Percentiles rank a stretch among this genome's conserved stretches.
Evolutionary conservation across 2,329 filamentous ascomycete genomes (phyloP).

Genomic region (Trichoderma sp.): DNA sequence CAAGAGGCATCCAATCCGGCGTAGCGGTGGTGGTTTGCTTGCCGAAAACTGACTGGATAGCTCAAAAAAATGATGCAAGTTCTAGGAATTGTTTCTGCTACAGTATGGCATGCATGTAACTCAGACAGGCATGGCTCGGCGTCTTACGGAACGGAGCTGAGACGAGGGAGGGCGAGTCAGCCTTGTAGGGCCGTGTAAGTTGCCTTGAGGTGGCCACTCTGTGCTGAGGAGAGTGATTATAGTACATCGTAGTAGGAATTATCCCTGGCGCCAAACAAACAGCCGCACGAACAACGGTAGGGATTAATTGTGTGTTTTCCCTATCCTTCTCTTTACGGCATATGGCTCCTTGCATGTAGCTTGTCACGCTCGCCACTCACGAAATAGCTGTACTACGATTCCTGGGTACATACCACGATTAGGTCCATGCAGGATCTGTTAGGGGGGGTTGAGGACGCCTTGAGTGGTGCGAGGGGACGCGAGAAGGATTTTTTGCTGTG

Average conservation of each 20-base stretch:
- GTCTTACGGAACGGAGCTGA: background rate
- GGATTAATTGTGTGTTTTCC: background rate
- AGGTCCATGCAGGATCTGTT: background rate
- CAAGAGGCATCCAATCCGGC: constrained; percentile 5
- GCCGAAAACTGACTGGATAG: background rate
- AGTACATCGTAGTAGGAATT: too few relatives aligned
- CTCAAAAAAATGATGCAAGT: background rate
- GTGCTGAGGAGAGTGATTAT: too few relatives aligned
- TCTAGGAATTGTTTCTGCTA: background rate
- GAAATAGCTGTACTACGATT: background rate
- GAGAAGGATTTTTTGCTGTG: background rate
- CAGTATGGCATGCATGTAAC: background rate
- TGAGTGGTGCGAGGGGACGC: background rate
- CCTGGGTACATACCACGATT: background rate
- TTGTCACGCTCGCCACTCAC: background rate
- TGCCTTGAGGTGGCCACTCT: background rate
- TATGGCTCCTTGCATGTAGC: background rate
- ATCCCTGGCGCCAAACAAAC: background rate
- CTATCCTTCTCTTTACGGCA: background rate
- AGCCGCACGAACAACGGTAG: background rate
- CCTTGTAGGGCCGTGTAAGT: constrained; percentile 22
- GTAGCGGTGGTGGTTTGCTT: background rate
- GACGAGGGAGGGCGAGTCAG: constrained; percentile 5
- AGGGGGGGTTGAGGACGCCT: background rate
- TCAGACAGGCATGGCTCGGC: background rate